Evolutionary conservation across 2,329 filamentous ascomycete species (phyloP).

Genomic region (Aspergillus nomiae): DNA sequence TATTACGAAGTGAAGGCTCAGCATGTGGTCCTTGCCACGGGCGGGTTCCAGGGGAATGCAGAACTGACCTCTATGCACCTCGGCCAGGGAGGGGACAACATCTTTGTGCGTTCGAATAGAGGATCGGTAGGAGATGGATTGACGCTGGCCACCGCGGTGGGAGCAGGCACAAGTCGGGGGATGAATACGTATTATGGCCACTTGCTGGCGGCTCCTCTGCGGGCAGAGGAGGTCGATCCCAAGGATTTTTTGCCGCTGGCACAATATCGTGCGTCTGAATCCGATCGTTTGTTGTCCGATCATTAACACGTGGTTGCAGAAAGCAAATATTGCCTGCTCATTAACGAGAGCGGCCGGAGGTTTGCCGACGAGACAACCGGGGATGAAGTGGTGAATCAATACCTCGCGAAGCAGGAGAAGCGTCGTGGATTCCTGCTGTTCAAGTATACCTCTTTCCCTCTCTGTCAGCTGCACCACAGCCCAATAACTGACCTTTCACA

Average conservation of each 20-base stretch:
- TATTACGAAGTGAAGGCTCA: slow-evolving; percentile 23
- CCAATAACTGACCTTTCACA: neutral
- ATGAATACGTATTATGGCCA: slow-evolving; percentile 33
- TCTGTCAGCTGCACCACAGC: neutral
- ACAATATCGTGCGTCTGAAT: slow-evolving; percentile 25
- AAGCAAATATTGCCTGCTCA: slow-evolving; percentile 27
- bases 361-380: slow-evolving; percentile 29
- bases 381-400: slow-evolving; percentile 31
- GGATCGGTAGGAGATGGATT: slow-evolving; percentile 31
- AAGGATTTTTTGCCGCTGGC: slow-evolving; percentile 27
- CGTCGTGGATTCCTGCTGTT: slow-evolving; percentile 29
- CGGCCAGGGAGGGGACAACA: slow-evolving; percentile 26
- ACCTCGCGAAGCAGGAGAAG: slow-evolving; percentile 29
- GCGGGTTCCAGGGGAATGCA: slow-evolving; percentile 28
- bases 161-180: slow-evolving; percentile 28
- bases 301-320: slow-evolving; percentile 13
- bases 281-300: neutral
- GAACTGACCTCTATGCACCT: slow-evolving; percentile 24
- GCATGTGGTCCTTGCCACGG: slow-evolving; percentile 27
- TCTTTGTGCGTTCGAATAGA: slow-evolving; percentile 29
- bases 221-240: slow-evolving; percentile 23
- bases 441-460: slow-evolving; percentile 14
- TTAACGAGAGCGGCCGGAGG: slow-evolving; percentile 25
- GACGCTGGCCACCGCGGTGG: slow-evolving; percentile 22
- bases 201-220: slow-evolving; percentile 27